These are phyloP conservation scores for Penicillium maclennaniae DNA, from an alignment of 495 filamentous ascomycete species.

Conservation along the genomic window DNA sequence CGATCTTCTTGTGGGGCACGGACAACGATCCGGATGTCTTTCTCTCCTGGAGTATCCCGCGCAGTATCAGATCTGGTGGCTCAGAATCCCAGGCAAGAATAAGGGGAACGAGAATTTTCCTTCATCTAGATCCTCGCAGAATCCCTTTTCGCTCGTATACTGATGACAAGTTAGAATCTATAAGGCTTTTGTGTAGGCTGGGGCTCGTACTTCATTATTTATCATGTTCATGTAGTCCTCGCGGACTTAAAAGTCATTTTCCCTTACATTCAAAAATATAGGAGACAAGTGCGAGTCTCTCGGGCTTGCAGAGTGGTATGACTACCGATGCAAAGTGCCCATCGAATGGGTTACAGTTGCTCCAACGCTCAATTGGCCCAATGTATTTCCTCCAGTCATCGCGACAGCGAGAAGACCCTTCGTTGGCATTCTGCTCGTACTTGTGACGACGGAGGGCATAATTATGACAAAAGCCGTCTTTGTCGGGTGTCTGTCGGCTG, in stretches of 20 bases:
- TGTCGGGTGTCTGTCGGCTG: conserved; percentile 4
- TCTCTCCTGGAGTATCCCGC: conserved; percentile 12
- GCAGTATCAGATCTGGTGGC: conserved; percentile 5
- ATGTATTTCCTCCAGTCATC: conserved; percentile 20
- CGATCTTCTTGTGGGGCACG: conserved; percentile 12
- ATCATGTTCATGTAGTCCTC: conserved; percentile 36
- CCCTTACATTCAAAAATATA: conserved; percentile 25
- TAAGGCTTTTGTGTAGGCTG: background rate
- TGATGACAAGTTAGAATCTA: conserved; percentile 11
- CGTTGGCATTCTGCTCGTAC: conserved; percentile 16
- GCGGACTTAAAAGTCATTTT: conserved; percentile 29
- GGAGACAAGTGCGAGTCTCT: conserved; percentile 15
- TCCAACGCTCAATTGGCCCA: conserved; percentile 23
- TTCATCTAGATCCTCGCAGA: conserved; percentile 45
- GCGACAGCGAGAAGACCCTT: conserved; percentile 16
- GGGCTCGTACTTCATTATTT: background rate
- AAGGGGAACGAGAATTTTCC: conserved; percentile 33
- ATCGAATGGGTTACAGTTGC: conserved; percentile 19
- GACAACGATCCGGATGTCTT: conserved; percentile 5
- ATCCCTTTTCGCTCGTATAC: conserved; percentile 38
- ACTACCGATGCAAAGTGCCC: conserved; percentile 21
- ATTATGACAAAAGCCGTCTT: conserved; percentile 14
- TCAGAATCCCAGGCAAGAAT: conserved; percentile 9
- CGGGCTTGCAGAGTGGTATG: conserved; percentile 18
- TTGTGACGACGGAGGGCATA: conserved; percentile 20